Evolutionary conservation across 176 grass and related monocot species (phyloP).

Genomic region (Oryza officinalis): DNA sequence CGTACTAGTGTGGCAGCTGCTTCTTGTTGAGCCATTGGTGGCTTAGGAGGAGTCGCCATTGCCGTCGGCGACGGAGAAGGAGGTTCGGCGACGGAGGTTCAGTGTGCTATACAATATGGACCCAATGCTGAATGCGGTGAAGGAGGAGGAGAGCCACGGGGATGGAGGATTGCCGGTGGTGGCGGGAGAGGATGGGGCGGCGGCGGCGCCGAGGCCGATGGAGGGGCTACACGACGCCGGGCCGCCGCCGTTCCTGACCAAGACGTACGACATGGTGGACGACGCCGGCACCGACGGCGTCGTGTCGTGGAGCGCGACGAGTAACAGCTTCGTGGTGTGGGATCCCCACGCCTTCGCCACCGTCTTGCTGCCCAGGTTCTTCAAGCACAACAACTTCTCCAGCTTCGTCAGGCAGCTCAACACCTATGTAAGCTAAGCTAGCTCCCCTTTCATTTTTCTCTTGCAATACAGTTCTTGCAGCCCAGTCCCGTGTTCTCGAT

Average conservation of each 20-base stretch:
- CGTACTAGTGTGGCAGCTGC: neutral
- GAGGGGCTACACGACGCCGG: constrained; percentile 78
- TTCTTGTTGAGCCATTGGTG: neutral
- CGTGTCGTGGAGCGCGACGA: constrained; percentile 67
- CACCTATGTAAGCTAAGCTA: constrained; percentile 69
- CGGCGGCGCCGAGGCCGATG: constrained; percentile 52
- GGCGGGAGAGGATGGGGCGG: constrained; percentile 4
- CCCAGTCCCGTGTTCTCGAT: constrained; percentile 24
- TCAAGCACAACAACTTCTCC: constrained; percentile 98
- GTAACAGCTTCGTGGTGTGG: constrained; percentile 96
- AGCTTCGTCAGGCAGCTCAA: constrained; percentile 99
- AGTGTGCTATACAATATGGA: constrained; percentile 38
- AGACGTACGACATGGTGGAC: constrained; percentile 89
- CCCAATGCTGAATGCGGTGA: constrained; percentile 55
- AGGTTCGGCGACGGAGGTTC: neutral
- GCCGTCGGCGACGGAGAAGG: neutral
- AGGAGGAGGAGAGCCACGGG: constrained; percentile 60
- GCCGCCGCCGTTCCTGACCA: constrained; percentile 86
- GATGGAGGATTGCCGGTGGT: neutral
- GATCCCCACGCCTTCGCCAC: constrained; percentile 78
- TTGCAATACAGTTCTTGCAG: constrained; percentile 47
- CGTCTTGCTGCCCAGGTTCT: constrained; percentile 62
- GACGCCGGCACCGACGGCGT: constrained; percentile 51
- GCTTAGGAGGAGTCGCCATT: neutral
- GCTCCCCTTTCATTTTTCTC: constrained; percentile 53